Conservation (phyloP, 768 basidiomycete species). For the Podaxis sp. region DNA sequence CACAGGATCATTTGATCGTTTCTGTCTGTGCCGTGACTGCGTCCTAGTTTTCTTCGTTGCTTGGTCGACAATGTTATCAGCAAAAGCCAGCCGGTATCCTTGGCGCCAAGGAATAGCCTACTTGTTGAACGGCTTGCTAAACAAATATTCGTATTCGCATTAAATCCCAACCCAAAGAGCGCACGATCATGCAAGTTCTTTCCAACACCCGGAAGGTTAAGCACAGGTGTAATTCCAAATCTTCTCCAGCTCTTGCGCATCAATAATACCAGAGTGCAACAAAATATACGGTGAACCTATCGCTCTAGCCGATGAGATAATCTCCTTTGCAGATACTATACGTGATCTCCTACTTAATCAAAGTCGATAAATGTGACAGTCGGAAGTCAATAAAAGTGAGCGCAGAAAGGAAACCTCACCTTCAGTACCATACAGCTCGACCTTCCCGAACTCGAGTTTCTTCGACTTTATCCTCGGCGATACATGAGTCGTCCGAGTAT, state of each 20-base stretch:
- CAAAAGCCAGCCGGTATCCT: too few relatives aligned
- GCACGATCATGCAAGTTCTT: constrained; percentile 15
- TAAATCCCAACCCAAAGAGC: constrained; percentile 4
- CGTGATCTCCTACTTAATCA: too few relatives aligned
- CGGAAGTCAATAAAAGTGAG: too few relatives aligned
- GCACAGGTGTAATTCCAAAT: constrained; percentile 18
- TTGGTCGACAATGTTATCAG: too few relatives aligned
- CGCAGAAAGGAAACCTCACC: too few relatives aligned
- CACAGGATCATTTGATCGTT: too few relatives aligned
- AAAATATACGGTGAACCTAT: constrained; percentile 24
- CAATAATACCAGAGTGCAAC: constrained; percentile 25
- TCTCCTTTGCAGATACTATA: background rate
- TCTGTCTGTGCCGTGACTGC: too few relatives aligned
- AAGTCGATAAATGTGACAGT: too few relatives aligned
- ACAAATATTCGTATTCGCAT: constrained; percentile 7
- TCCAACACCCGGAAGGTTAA: constrained; percentile 23
- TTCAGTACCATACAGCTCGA: too few relatives aligned
- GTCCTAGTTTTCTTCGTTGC: too few relatives aligned
- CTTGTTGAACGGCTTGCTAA: too few relatives aligned
- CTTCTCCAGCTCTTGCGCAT: constrained; percentile 15
- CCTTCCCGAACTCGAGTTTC: background rate
- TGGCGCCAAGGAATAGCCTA: too few relatives aligned
- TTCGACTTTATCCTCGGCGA: background rate
- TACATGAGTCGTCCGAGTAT: background rate
- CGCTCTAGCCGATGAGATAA: constrained; percentile 17